These are phyloP conservation scores for Plasmodium billcollinsi DNA, from an alignment of 169 alveolate genomes.

Conservation along the genomic window DNA sequence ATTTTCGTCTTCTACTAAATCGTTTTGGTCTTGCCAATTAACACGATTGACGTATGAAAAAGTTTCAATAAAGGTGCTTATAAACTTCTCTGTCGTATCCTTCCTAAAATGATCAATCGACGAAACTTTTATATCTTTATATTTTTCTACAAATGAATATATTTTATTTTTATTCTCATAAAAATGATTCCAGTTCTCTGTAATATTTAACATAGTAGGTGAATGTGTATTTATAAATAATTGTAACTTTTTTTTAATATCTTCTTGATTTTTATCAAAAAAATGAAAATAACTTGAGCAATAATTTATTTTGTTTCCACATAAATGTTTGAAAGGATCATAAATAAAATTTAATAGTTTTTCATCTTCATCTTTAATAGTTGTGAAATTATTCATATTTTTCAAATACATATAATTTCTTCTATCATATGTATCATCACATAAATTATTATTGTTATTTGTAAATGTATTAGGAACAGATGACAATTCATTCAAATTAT, in stretches of 20 bases:
- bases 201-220: slow-evolving; percentile 61
- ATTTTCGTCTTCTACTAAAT: neutral
- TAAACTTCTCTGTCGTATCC: slow-evolving; percentile 53
- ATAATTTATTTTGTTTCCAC: slow-evolving; percentile 14
- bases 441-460: no score
- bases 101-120: slow-evolving; percentile 32
- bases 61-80: slow-evolving; percentile 39
- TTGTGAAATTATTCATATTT: neutral
- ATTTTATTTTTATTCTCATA: slow-evolving; percentile 50
- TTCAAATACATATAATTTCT: no score
- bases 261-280: slow-evolving; percentile 41
- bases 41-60: neutral
- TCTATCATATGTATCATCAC: no score
- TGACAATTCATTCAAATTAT: no score
- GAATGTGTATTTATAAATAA: slow-evolving; percentile 68
- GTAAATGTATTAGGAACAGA: no score
- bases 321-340: slow-evolving; percentile 59
- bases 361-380: slow-evolving; percentile 23
- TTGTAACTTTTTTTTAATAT: slow-evolving; percentile 47
- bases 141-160: slow-evolving; percentile 45
- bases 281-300: slow-evolving; percentile 46
- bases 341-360: slow-evolving; percentile 36
- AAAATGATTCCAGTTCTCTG: slow-evolving; percentile 55
- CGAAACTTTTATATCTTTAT: slow-evolving; percentile 14
- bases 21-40: neutral